Percentiles rank a stretch among this genome's conserved stretches.
Conservation (phyloP, 306 rosid species). For the peach (Prunus persica) region Prunus_persica_NCBIv2 NC_034011.1:23820001-23820500, state of each 20-base stretch:
- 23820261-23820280: conserved; percentile 22
- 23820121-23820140: no score
- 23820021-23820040: no score
- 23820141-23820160: neutral
- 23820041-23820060: no score
- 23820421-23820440: neutral
- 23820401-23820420: neutral
- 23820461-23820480: conserved; percentile 13
- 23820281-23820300: conserved; percentile 30
- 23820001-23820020: no score
- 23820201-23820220: neutral
- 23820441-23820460: neutral
- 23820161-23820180: neutral
- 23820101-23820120: no score
- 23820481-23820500: conserved; percentile 49
- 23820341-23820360: conserved; percentile 37
- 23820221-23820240: neutral
- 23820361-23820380: neutral
- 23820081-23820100: no score
- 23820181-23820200: neutral
- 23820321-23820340: conserved; percentile 29
- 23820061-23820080: no score
- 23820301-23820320: conserved; percentile 36
- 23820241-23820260: neutral
- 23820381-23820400: neutral